phyloP scores from a whole-genome alignment of 768 basidiomycete genomes.

The Kwoniella newhampshirensis region DNA sequence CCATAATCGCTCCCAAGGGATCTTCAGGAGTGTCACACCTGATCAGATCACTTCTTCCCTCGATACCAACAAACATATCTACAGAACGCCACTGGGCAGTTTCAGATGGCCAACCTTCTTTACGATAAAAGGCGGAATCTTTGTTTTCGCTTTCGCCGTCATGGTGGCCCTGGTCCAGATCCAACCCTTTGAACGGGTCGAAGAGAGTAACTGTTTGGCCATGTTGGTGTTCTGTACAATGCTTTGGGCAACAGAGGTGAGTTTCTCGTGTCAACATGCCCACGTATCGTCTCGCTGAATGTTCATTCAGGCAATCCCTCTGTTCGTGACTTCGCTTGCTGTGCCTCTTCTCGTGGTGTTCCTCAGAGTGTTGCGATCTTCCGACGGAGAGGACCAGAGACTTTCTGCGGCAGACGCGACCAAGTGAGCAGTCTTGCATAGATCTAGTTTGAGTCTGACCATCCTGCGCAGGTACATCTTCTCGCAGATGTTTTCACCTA shows the following conservation, averaged over 20 bases:
- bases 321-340: conserved; percentile 92
- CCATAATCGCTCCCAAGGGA: conserved; percentile 62
- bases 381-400: conserved; percentile 58
- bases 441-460: neutral
- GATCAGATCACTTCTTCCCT: conserved; percentile 57
- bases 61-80: conserved; percentile 56
- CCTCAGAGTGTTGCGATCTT: conserved; percentile 71
- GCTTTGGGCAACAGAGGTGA: conserved; percentile 93
- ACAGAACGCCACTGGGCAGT: conserved; percentile 67
- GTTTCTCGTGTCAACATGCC: conserved; percentile 27
- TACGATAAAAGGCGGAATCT: conserved; percentile 64
- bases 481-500: conserved; percentile 93
- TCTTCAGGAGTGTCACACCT: conserved; percentile 42
- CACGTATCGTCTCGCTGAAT: neutral
- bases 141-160: conserved; percentile 61
- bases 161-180: conserved; percentile 62
- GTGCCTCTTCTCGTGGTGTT: conserved; percentile 85
- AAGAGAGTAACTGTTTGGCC: conserved; percentile 87
- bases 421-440: conserved; percentile 62
- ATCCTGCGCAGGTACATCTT: conserved; percentile 70
- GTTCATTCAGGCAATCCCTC: conserved; percentile 73
- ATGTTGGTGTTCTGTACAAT: conserved; percentile 85
- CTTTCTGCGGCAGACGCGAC: conserved; percentile 71
- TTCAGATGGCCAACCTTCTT: conserved; percentile 59
- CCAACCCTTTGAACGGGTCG: conserved; percentile 60